phyloP scores from a whole-genome alignment of 2,329 filamentous ascomycete species.

The Raffaelea arxii region DNA sequence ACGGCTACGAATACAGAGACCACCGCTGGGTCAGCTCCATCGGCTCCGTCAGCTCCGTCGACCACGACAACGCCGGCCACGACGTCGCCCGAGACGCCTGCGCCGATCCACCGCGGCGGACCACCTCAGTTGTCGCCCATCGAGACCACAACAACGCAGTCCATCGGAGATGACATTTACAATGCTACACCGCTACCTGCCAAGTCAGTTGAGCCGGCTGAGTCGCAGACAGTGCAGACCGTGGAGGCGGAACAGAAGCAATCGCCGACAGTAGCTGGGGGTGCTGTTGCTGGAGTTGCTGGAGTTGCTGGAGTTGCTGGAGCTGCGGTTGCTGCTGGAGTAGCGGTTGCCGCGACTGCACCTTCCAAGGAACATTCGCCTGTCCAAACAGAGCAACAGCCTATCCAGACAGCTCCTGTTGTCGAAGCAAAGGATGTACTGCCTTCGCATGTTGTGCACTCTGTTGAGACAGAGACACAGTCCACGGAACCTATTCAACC shows the following conservation, averaged over 20 bases:
- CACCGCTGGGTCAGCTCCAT: too few relatives aligned
- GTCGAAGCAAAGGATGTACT: neutral
- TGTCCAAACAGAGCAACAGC: neutral
- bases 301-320: neutral
- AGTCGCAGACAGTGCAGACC: constrained; percentile 10
- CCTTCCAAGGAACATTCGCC: neutral
- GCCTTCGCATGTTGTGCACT: neutral
- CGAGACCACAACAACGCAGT: constrained; percentile 1
- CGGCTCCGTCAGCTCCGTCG: neutral
- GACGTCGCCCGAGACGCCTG: neutral
- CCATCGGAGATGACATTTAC: constrained; percentile 23
- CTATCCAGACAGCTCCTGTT: neutral
- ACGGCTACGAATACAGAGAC: neutral
- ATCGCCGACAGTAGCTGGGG: neutral
- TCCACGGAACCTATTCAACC: too few relatives aligned
- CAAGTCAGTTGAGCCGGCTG: too few relatives aligned
- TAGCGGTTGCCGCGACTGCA: neutral
- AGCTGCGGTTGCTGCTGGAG: neutral
- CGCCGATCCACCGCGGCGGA: neutral
- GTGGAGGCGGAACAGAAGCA: neutral
- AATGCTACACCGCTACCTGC: constrained; percentile 23
- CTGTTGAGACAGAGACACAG: neutral
- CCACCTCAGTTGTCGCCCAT: constrained; percentile 3
- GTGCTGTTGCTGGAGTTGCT: neutral
- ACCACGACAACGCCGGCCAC: neutral